A percentile compares a stretch with the other conserved stretches of the same genome.
These are phyloP conservation scores for Hibiscus syriacus DNA, from an alignment of 345 rosid genomes.

Conservation along the genomic window DNA sequence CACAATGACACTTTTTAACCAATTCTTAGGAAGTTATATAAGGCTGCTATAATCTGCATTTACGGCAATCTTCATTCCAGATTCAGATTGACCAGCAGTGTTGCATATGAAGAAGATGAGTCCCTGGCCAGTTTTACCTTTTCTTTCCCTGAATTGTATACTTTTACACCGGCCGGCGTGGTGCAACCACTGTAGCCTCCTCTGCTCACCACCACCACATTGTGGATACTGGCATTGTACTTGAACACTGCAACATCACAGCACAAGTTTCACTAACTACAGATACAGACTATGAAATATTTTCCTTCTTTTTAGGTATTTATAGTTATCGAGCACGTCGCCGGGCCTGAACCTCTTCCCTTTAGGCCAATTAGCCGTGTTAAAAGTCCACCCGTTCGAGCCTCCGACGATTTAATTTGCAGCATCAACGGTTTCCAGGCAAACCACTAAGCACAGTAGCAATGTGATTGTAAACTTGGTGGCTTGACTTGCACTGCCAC, in stretches of 20 bases:
- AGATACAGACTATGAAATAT: not conserved
- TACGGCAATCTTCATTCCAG: conserved; percentile 47
- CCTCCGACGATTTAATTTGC: conserved; percentile 39
- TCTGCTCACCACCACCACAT: conserved; percentile 36
- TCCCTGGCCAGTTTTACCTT: conserved; percentile 35
- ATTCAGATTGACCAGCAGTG: conserved; percentile 35
- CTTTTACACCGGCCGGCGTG: conserved; percentile 27
- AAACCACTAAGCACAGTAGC: conserved; percentile 15
- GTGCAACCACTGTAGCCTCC: conserved; percentile 29
- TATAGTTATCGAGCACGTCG: conserved; percentile 32
- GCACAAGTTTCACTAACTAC: not conserved
- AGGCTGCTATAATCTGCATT: not conserved
- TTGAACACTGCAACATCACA: conserved; percentile 32
- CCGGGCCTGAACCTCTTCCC: conserved; percentile 53
- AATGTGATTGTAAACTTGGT: not conserved
- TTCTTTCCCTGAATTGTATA: conserved; percentile 37
- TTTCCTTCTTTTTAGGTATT: not conserved
- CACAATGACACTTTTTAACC: not conserved
- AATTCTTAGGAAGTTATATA: not conserved
- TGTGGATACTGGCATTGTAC: conserved; percentile 32
- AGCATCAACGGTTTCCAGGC: conserved; percentile 16
- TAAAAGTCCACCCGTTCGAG: conserved; percentile 38
- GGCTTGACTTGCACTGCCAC: conserved; percentile 31
- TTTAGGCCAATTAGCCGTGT: conserved; percentile 30
- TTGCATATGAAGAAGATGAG: conserved; percentile 44